Evolutionary conservation across 2,329 filamentous ascomycete species (phyloP), one percentile per base, ranked within the genome.

Genomic region (Xylariaceae sp.): DNA sequence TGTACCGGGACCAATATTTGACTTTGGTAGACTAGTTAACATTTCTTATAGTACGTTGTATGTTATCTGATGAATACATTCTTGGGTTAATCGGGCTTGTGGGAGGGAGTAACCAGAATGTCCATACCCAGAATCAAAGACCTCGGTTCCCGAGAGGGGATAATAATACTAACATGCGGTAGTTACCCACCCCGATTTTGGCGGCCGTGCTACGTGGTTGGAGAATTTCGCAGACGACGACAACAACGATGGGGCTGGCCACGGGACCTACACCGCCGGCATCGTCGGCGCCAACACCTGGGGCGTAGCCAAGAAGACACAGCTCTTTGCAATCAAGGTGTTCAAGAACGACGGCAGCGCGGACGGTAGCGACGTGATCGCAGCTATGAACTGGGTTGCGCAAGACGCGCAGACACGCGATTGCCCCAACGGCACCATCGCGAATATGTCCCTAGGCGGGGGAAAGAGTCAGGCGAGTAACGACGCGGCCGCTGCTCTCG

Each of bases 401-500:
- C 72, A 75, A 60, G 75, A 81, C 69, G 78, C 78, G 57, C 65
- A 71, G 43, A 72, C 68, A 45, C 74, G 75, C 16, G 70, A 70
- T 43, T 77, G 78, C 20, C 66, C 70, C 41, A 65, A 54, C 20
- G 74, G 74, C n/a, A 70, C 80, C 16, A 81, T 84, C 18, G 75
- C 83, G 55, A 81, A 77, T 72, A 79, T 86, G 79, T 84, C 80
- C 20, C 75, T 86, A 2, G 82, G 81, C 12, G 80, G 79, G 2
- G 53, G 65, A 26, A 68, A 65, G 54, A 80, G 78, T 0, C 59
- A 70, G 0, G 73, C 81, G 43, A 73, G 83, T 65, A 84, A 84
- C 74, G 67, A 64, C 37, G 80, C 81, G 44, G 75, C 84, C 18
- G 72, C 76, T 40, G 72, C 70, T 21, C 79, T 81, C 48, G 77